These are phyloP conservation scores for Scytalidium lignicola DNA, from an alignment of 2,329 filamentous ascomycete genomes.

Conservation along the genomic window DNA sequence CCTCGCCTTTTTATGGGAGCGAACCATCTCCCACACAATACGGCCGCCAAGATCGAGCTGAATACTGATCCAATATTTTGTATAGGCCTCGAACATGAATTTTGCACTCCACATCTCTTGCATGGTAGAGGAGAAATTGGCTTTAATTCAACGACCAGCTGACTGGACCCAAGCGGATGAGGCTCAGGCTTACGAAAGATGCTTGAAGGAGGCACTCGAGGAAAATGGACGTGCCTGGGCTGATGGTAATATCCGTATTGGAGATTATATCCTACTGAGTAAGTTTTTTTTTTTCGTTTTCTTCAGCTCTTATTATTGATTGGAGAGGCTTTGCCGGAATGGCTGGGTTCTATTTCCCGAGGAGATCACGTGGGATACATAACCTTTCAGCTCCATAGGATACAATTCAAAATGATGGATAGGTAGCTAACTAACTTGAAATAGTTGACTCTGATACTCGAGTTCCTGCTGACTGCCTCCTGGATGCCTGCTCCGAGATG, in stretches of 20 bases:
- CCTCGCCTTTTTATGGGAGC: too few relatives aligned
- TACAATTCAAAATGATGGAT: background rate
- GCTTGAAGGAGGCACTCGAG: slow-evolving; percentile 61
- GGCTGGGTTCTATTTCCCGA: background rate
- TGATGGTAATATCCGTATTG: slow-evolving; percentile 79
- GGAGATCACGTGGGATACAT: background rate
- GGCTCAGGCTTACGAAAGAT: slow-evolving; percentile 58
- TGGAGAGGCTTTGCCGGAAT: background rate
- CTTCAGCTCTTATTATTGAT: background rate
- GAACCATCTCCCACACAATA: background rate
- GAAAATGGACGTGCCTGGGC: slow-evolving; percentile 70
- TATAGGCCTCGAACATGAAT: slow-evolving; percentile 72
- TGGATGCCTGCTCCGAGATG: slow-evolving; percentile 79
- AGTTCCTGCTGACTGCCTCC: slow-evolving; percentile 69
- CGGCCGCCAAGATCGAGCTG: slow-evolving; percentile 3
- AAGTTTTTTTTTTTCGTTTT: slow-evolving; percentile 10
- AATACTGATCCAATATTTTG: slow-evolving; percentile 26
- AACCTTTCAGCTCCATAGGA: background rate
- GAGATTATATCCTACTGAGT: slow-evolving; percentile 73
- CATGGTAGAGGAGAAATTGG: slow-evolving; percentile 66
- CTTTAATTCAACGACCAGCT: slow-evolving; percentile 47
- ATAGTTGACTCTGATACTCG: slow-evolving; percentile 70
- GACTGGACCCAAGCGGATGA: slow-evolving; percentile 68
- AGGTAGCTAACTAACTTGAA: slow-evolving; percentile 11
- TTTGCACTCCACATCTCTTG: slow-evolving; percentile 63